A percentile compares a stretch with the other conserved stretches of the same genome.
phyloP scores from a whole-genome alignment of 768 basidiomycete genomes.

The Kwoniella heveanensis region DNA sequence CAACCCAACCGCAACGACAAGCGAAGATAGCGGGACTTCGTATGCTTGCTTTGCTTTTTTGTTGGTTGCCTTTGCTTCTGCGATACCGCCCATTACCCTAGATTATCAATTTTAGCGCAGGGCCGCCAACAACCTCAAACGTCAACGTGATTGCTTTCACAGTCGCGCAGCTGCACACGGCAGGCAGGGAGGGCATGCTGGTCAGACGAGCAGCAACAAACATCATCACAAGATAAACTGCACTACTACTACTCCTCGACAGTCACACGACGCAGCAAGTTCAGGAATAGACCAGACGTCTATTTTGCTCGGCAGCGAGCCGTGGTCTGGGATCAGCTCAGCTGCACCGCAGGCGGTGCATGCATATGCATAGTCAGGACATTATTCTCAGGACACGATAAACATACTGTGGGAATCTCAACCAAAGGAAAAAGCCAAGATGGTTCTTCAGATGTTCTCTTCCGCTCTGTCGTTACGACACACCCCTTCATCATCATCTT shows the following conservation, averaged over 20 bases:
- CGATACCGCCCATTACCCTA: too few relatives aligned
- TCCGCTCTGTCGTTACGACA: slow-evolving; percentile 6
- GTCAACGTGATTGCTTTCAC: not conserved
- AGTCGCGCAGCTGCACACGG: too few relatives aligned
- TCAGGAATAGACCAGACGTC: not conserved
- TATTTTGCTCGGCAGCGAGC: not conserved
- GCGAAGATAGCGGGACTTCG: not conserved
- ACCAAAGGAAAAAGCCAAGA: too few relatives aligned
- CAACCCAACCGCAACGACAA: too few relatives aligned
- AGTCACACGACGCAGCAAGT: not conserved
- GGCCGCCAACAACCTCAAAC: not conserved
- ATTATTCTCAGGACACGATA: not conserved
- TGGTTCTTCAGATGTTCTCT: slow-evolving; percentile 31
- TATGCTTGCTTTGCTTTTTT: not conserved
- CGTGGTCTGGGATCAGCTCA: not conserved
- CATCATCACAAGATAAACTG: too few relatives aligned
- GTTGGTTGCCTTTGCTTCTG: not conserved
- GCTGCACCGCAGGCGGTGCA: not conserved
- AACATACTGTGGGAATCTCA: too few relatives aligned
- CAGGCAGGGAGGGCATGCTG: too few relatives aligned
- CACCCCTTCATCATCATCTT: slow-evolving; percentile 24
- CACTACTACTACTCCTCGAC: too few relatives aligned
- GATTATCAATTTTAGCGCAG: not conserved
- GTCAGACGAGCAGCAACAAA: not conserved
- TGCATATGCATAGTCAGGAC: slow-evolving; percentile 1